Evolutionary conservation across 2,329 filamentous ascomycete species (phyloP), one percentile per base, ranked within the genome.

Genomic region (Sphaerostilbella broomeana): DNA sequence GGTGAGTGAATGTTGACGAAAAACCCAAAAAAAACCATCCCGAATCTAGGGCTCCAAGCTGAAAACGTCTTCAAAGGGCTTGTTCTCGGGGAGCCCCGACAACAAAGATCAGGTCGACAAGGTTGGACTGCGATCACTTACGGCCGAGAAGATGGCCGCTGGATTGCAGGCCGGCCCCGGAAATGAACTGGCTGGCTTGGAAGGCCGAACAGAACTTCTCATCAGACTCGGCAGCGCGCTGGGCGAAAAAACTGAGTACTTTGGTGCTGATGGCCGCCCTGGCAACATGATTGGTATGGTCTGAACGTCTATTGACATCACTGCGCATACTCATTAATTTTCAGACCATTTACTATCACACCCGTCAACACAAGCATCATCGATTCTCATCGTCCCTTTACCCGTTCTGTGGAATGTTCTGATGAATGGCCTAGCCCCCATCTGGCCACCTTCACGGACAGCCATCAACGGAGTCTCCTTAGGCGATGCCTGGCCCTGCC

Each of bases 401-500:
- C 86, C 89, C 2, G 90, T 89, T 0, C 70, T 98, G 6, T 98
- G 92, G 92, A 80, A 81, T 46, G 79, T 90, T 1, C 76, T 98
- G 9, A 94, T 95, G 79, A 81, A 87, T 42, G 87, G 88, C 6
- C 71, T 98, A 8, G 76, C 79, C 4, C 75, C 82, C 1, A 94
- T 97, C 58, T 98, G 92, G 92, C 90, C 92, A 0, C 65, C 78
- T 1, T 86, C 86, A 0, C 80, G 90, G 46, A 95, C 90, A 0
- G 79, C 84, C 47, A 83, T 98, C 51, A 86, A 95, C 56, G 88
- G 88, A 2, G 73, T 86, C 19, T 79, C 88, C 0, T 77, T 98
- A 12, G 92, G 92, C 40, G 92, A 98, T 57, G 90, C 92, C 17
- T 98, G 92, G 92, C 85, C 83, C 0, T 95, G 89, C 63, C 79